phyloP scores from a whole-genome alignment of 1,139 yeast genomes.

The Candida sp. region DNA sequence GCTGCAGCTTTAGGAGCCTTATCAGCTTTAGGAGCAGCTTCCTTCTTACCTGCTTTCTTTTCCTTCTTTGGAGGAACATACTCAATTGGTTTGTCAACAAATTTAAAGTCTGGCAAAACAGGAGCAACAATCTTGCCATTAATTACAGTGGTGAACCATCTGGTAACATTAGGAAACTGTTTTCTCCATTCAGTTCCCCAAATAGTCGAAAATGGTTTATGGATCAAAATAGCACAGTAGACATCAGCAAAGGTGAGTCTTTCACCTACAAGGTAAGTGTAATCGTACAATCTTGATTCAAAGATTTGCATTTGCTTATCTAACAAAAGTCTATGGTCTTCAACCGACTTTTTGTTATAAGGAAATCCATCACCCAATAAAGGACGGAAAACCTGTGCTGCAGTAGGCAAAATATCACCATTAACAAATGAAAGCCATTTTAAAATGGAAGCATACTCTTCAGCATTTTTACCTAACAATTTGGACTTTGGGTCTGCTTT shows the following conservation, averaged over 20 bases:
- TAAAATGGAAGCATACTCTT: slow-evolving; percentile 69
- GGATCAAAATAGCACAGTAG: slow-evolving; percentile 55
- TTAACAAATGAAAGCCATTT: slow-evolving; percentile 82
- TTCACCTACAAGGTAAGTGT: slow-evolving; percentile 92
- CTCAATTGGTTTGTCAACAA: slow-evolving; percentile 65
- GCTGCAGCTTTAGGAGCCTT: slow-evolving; percentile 34
- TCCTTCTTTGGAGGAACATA: slow-evolving; percentile 80
- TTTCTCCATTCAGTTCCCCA: slow-evolving; percentile 80
- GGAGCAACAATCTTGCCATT: slow-evolving; percentile 52
- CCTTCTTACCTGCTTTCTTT: slow-evolving; percentile 36
- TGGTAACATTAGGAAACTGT: slow-evolving; percentile 67
- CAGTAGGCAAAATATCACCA: slow-evolving; percentile 57
- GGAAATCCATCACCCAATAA: slow-evolving; percentile 31
- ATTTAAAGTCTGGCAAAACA: slow-evolving; percentile 43
- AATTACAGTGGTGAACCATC: slow-evolving; percentile 83
- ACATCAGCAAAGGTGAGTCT: slow-evolving; percentile 86
- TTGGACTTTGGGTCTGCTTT: slow-evolving; percentile 25
- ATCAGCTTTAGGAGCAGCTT: slow-evolving; percentile 14
- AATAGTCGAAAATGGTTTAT: slow-evolving; percentile 64
- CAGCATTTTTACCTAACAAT: slow-evolving; percentile 62
- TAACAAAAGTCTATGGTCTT: slow-evolving; percentile 44
- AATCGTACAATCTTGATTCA: slow-evolving; percentile 67
- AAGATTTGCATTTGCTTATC: slow-evolving; percentile 41
- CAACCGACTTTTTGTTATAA: slow-evolving; percentile 70
- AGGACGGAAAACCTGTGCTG: slow-evolving; percentile 32